phyloP scores from a whole-genome alignment of 2,329 filamentous ascomycete genomes.

The Pezicula rhizophila region DNA sequence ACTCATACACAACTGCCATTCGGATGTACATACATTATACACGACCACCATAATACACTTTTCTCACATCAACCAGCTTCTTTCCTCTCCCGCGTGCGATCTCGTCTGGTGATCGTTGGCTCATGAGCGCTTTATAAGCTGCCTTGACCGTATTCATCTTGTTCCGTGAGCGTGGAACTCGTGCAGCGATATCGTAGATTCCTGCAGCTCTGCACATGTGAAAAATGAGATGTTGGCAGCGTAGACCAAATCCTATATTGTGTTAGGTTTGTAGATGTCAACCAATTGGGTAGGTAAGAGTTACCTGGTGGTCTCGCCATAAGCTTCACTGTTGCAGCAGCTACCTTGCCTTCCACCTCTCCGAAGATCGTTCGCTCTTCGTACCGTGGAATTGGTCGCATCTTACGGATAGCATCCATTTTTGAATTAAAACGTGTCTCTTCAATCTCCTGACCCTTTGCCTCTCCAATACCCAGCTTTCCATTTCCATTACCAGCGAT shows the following conservation, averaged over 20 bases:
- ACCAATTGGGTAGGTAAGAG: slow-evolving; percentile 18
- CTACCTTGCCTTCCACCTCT: slow-evolving; percentile 75
- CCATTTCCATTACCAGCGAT: slow-evolving; percentile 86
- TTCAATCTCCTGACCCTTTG: slow-evolving; percentile 71
- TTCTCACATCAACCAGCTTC: slow-evolving; percentile 93
- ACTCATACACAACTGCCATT: slow-evolving; percentile 48
- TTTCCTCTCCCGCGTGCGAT: slow-evolving; percentile 84
- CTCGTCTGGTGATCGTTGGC: slow-evolving; percentile 81
- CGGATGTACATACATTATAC: slow-evolving; percentile 19
- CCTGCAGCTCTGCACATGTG: slow-evolving; percentile 87
- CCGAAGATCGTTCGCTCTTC: slow-evolving; percentile 91
- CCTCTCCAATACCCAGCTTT: slow-evolving; percentile 80
- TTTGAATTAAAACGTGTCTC: slow-evolving; percentile 67
- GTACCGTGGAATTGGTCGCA: slow-evolving; percentile 87
- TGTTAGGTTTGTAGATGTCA: slow-evolving; percentile 5
- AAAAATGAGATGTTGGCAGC: slow-evolving; percentile 85
- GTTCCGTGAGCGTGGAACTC: slow-evolving; percentile 80
- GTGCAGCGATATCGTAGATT: slow-evolving; percentile 79
- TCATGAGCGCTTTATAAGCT: slow-evolving; percentile 72
- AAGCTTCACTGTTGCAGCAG: slow-evolving; percentile 79
- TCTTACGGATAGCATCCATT: slow-evolving; percentile 80
- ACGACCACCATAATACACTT: slow-evolving; percentile 86
- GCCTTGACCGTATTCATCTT: slow-evolving; percentile 98
- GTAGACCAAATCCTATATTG: slow-evolving; percentile 77
- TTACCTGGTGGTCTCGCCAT: slow-evolving; percentile 81